phyloP scores from a whole-genome alignment of 768 basidiomycete species.

The Mycena haematopus region DNA sequence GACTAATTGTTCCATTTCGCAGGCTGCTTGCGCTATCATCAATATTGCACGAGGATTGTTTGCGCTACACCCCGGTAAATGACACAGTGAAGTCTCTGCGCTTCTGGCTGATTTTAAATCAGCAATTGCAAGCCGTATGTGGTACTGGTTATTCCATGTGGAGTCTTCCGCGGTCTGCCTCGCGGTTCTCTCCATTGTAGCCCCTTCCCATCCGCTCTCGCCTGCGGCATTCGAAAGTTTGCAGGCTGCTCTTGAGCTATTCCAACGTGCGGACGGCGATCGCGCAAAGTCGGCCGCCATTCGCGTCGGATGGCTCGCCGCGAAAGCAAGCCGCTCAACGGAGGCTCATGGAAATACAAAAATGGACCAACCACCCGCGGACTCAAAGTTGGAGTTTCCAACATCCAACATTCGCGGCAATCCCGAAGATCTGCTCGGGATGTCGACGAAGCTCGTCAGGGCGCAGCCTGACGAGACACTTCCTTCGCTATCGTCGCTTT shows the following conservation, averaged over 20 bases:
- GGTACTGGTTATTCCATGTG: conserved; percentile 33
- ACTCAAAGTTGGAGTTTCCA: conserved; percentile 19
- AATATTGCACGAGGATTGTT: conserved; percentile 33
- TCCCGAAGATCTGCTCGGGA: conserved; percentile 32
- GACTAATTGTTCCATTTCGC: not conserved
- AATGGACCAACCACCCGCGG: not conserved
- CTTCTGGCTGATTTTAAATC: not conserved
- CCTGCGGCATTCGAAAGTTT: conserved; percentile 31
- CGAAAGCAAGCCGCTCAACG: conserved; percentile 28
- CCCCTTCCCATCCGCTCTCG: conserved; percentile 33
- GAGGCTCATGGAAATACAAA: conserved; percentile 16
- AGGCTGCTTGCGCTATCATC: conserved; percentile 34
- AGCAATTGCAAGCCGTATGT: conserved; percentile 33
- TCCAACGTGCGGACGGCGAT: conserved; percentile 29
- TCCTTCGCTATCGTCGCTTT: conserved; percentile 5
- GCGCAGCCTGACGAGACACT: conserved; percentile 13
- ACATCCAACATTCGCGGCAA: conserved; percentile 30
- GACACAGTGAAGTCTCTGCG: not conserved
- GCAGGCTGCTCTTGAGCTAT: conserved; percentile 32
- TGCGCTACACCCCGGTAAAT: conserved; percentile 31
- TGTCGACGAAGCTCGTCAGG: conserved; percentile 33
- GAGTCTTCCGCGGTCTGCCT: conserved; percentile 33
- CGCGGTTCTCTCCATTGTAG: conserved; percentile 33
- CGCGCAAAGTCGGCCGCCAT: conserved; percentile 29
- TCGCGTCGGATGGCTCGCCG: conserved; percentile 25